Evolutionary conservation across 495 filamentous ascomycete species (phyloP).

Genomic region (Penicillium bialowiezense): DNA sequence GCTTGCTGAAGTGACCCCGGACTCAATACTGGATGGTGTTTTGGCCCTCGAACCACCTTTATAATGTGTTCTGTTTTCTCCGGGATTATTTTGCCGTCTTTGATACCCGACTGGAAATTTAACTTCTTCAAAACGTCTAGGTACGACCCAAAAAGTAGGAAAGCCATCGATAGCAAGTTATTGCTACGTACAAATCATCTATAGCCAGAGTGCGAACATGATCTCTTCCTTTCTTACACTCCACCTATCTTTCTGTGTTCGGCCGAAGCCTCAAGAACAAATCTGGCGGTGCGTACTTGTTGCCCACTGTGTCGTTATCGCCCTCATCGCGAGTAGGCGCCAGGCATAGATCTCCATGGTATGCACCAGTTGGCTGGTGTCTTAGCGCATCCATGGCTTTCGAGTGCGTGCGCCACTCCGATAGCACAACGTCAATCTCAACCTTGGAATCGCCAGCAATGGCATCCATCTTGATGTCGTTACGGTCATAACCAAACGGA

Average conservation of each 20-base stretch:
- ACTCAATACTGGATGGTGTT: constrained; percentile 83
- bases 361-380: background rate
- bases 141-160: no score
- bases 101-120: constrained; percentile 1
- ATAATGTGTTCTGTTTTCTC: constrained; percentile 23
- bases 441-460: constrained; percentile 64
- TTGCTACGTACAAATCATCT: no score
- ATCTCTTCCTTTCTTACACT: no score
- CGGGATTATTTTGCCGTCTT: background rate
- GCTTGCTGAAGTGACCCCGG: constrained; percentile 65
- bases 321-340: constrained; percentile 4
- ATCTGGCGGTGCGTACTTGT: constrained; percentile 30
- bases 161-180: no score
- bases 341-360: constrained; percentile 14
- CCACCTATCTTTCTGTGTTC: constrained; percentile 7
- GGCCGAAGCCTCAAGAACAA: constrained; percentile 33
- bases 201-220: no score
- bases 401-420: constrained; percentile 54
- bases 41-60: constrained; percentile 69
- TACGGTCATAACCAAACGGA: constrained; percentile 71
- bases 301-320: constrained; percentile 3
- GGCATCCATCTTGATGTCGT: constrained; percentile 78
- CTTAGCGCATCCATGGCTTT: constrained; percentile 20
- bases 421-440: constrained; percentile 62
- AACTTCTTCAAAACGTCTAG: no score